A percentile compares a stretch with the other conserved stretches of the same genome.
Evolutionary conservation across 2,329 filamentous ascomycete genomes (phyloP).

Genomic region (Neopestalotiopsis sp.): DNA sequence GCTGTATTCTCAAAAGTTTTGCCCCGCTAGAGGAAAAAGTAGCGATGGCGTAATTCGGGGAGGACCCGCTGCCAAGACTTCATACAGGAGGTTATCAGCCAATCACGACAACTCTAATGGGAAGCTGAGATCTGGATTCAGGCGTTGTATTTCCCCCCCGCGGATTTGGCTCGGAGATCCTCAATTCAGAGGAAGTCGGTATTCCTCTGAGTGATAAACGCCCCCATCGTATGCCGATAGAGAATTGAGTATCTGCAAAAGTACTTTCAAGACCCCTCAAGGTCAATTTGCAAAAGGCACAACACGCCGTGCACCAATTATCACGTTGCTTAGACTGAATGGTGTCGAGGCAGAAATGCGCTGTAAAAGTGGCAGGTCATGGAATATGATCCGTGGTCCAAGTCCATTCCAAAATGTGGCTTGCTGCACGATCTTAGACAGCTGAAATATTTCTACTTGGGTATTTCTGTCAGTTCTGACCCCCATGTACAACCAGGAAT

Average conservation of each 20-base stretch:
- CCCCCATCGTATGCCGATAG: neutral
- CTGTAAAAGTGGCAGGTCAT: no score
- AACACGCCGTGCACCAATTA: no score
- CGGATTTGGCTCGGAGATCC: conserved; percentile 13
- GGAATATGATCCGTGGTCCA: no score
- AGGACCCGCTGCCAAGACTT: neutral
- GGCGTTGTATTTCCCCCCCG: neutral
- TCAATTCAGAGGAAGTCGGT: neutral
- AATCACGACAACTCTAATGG: conserved; percentile 3
- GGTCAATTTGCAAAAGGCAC: no score
- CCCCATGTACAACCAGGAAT: neutral
- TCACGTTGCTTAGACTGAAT: no score
- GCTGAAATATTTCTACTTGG: no score
- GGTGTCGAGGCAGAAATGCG: no score
- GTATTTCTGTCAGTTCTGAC: neutral
- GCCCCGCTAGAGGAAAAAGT: conserved; percentile 13
- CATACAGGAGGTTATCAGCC: neutral
- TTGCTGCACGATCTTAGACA: no score
- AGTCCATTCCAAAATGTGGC: neutral
- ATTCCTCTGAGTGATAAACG: neutral
- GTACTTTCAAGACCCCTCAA: no score
- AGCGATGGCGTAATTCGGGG: conserved; percentile 11
- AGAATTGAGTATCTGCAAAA: neutral
- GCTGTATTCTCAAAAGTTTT: conserved; percentile 6
- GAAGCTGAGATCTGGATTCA: neutral